phyloP scores from a whole-genome alignment of 331 rosid species.

The Malus hybrid region DNA sequence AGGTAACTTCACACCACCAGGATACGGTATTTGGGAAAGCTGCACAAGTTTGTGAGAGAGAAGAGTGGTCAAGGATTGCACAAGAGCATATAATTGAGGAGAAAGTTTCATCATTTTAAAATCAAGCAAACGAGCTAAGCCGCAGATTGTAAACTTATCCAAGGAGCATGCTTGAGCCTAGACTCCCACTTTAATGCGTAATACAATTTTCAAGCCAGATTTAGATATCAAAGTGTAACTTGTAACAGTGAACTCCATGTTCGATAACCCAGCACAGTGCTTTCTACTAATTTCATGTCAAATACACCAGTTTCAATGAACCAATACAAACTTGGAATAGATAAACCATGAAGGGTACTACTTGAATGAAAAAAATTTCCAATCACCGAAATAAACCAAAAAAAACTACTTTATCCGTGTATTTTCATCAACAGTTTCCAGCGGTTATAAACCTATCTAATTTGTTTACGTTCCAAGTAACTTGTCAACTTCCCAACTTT shows the following conservation, averaged over 20 bases:
- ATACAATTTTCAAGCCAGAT: too few species aligned
- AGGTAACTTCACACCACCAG: conserved; percentile 75
- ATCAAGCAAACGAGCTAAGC: too few species aligned
- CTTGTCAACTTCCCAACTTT: neutral
- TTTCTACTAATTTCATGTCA: too few species aligned
- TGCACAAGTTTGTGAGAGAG: conserved; percentile 9
- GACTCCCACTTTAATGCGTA: too few species aligned
- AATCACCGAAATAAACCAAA: neutral
- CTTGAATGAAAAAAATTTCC: neutral
- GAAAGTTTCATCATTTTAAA: too few species aligned
- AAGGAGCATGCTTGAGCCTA: too few species aligned
- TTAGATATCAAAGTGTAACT: too few species aligned
- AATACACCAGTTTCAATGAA: neutral
- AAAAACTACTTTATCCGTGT: neutral
- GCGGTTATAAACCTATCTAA: neutral
- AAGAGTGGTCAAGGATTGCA: neutral
- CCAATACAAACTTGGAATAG: neutral
- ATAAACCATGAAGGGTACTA: neutral
- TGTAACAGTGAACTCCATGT: too few species aligned
- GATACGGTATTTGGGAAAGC: conserved; percentile 67
- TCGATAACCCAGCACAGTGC: too few species aligned
- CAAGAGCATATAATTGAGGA: too few species aligned
- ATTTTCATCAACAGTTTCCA: neutral
- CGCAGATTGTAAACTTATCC: too few species aligned
- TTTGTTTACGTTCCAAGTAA: neutral